Conservation (phyloP, 306 rosid genomes). For the Cucurbita argyrosperma region DNA sequence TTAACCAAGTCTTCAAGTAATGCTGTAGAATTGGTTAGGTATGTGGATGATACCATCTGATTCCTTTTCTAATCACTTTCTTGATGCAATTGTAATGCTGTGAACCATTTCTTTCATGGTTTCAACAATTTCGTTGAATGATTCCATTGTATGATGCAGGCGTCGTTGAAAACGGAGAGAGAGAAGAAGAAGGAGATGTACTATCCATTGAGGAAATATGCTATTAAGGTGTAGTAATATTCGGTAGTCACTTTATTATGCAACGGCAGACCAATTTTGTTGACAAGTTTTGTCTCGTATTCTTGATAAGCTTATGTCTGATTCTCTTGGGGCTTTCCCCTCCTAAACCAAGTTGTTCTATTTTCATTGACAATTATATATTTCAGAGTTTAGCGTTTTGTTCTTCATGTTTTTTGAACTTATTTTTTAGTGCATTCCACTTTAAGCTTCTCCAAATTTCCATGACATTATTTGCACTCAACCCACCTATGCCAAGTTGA, state of each 20-base stretch:
- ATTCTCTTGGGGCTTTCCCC: background rate
- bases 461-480: too few species aligned
- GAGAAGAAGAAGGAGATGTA: slow-evolving; percentile 58
- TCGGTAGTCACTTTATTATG: background rate
- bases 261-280: background rate
- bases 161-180: slow-evolving; percentile 60
- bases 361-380: background rate
- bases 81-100: background rate
- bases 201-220: slow-evolving; percentile 77
- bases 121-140: background rate
- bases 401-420: background rate
- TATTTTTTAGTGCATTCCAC: background rate
- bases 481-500: too few species aligned
- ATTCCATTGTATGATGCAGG: slow-evolving; percentile 22
- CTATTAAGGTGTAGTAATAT: slow-evolving; percentile 53
- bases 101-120: background rate
- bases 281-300: background rate
- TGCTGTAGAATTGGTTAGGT: background rate
- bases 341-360: background rate
- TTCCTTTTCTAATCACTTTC: background rate
- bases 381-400: background rate
- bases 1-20: too few species aligned
- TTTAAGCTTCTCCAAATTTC: background rate
- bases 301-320: background rate
- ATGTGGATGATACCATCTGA: background rate